Evolutionary conservation across 2,329 filamentous ascomycete species (phyloP).

Genomic region (Aspergillus jensenii): DNA sequence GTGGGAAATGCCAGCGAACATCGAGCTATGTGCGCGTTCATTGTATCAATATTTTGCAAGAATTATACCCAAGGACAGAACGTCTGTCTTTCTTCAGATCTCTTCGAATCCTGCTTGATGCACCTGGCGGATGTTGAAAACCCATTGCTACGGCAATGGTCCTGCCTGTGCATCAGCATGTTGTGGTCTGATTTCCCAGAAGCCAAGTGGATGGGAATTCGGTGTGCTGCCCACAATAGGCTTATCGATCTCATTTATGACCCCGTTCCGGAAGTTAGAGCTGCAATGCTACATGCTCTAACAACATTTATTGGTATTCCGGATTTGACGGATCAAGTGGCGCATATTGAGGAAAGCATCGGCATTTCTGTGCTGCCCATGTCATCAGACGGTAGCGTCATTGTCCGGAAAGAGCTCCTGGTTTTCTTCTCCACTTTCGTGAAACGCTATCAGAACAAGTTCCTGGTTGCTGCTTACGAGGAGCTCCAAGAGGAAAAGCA

Average conservation of each 20-base stretch:
- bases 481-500: slow-evolving; percentile 82
- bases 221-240: slow-evolving; percentile 78
- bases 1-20: slow-evolving; percentile 90
- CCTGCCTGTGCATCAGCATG: slow-evolving; percentile 91
- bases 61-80: slow-evolving; percentile 88
- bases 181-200: slow-evolving; percentile 89
- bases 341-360: slow-evolving; percentile 85
- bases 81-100: slow-evolving; percentile 85
- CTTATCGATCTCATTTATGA: slow-evolving; percentile 80
- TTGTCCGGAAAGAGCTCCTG: slow-evolving; percentile 89
- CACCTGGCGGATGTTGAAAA: slow-evolving; percentile 87
- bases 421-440: slow-evolving; percentile 94
- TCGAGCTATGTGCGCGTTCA: slow-evolving; percentile 98
- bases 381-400: slow-evolving; percentile 88
- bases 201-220: slow-evolving; percentile 94
- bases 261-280: slow-evolving; percentile 85
- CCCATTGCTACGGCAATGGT: slow-evolving; percentile 88
- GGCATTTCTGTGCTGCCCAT: slow-evolving; percentile 87
- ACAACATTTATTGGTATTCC: slow-evolving; percentile 93
- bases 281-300: slow-evolving; percentile 89
- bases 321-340: slow-evolving; percentile 86
- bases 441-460: slow-evolving; percentile 85
- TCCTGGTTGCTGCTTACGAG: slow-evolving; percentile 88
- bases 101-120: slow-evolving; percentile 82
- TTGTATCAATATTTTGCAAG: slow-evolving; percentile 95